A percentile compares a stretch with the other conserved stretches of the same genome.
These are phyloP conservation scores for Leccinum boreale DNA, from an alignment of 768 basidiomycete genomes.

Conservation along the genomic window DNA sequence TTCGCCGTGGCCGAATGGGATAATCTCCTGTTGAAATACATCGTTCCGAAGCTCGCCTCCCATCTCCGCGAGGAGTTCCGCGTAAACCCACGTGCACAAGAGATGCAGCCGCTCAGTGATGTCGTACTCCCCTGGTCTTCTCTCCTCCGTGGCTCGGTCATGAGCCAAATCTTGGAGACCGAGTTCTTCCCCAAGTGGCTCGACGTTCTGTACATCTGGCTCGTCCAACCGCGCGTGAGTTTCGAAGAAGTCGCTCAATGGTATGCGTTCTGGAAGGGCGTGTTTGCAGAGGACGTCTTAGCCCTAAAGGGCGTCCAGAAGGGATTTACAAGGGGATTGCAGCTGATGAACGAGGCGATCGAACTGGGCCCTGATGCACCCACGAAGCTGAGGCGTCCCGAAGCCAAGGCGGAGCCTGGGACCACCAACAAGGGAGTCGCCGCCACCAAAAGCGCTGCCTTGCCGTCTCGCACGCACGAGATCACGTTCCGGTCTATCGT, in stretches of 20 bases:
- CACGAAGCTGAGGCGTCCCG: constrained; percentile 62
- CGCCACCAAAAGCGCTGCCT: constrained; percentile 33
- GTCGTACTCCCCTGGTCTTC: constrained; percentile 71
- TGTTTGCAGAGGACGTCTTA: constrained; percentile 70
- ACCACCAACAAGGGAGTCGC: constrained; percentile 27
- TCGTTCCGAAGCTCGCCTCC: constrained; percentile 88
- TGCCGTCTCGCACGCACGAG: constrained; percentile 62
- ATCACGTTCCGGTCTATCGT: constrained; percentile 92
- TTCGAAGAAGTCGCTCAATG: constrained; percentile 92
- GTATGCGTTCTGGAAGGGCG: constrained; percentile 86
- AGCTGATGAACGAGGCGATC: constrained; percentile 93
- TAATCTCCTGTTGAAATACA: constrained; percentile 80
- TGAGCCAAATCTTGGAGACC: constrained; percentile 80
- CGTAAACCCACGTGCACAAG: constrained; percentile 87
- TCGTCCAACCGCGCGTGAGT: constrained; percentile 82
- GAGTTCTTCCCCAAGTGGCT: constrained; percentile 99
- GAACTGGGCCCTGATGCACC: constrained; percentile 79
- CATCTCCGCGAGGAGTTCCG: constrained; percentile 81
- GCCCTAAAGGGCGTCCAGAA: constrained; percentile 60
- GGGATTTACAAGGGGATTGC: constrained; percentile 85
- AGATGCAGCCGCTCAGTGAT: constrained; percentile 75
- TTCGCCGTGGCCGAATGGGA: constrained; percentile 88
- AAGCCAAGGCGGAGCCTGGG: constrained; percentile 49
- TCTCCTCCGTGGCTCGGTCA: constrained; percentile 70
- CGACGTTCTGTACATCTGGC: constrained; percentile 87